phyloP scores from a whole-genome alignment of 1,139 yeast species.

The Suhomyces bokatorum region DNA sequence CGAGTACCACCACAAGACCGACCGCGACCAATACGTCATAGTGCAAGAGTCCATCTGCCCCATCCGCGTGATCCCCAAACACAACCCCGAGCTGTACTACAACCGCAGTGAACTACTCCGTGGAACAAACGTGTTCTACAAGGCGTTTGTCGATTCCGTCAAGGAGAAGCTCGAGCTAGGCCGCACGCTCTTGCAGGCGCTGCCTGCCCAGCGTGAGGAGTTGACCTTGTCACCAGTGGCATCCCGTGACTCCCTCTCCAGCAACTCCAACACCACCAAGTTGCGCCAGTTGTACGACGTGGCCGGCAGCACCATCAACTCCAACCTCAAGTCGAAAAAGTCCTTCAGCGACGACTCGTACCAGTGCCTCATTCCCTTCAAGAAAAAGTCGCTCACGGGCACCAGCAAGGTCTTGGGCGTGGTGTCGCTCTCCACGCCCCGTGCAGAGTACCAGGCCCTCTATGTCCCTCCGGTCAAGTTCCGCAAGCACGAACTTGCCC shows the following conservation, averaged over 20 bases:
- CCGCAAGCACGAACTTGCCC: constrained; percentile 16
- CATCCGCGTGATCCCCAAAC: constrained; percentile 39
- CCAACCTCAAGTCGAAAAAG: constrained; percentile 18
- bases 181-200: constrained; percentile 16
- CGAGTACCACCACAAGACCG: constrained; percentile 27
- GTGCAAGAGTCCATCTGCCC: constrained; percentile 38
- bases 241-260: constrained; percentile 19
- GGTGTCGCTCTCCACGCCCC: constrained; percentile 40
- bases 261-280: constrained; percentile 18
- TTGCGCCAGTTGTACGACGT: constrained; percentile 37
- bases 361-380: constrained; percentile 35
- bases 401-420: constrained; percentile 35
- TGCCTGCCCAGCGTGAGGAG: constrained; percentile 8
- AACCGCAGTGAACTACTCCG: constrained; percentile 21
- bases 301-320: constrained; percentile 22
- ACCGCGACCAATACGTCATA: constrained; percentile 38
- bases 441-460: constrained; percentile 27
- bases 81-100: constrained; percentile 25
- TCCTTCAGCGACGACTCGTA: constrained; percentile 28
- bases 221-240: constrained; percentile 17
- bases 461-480: constrained; percentile 39
- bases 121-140: constrained; percentile 32
- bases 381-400: constrained; percentile 41
- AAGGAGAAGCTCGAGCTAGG: constrained; percentile 35
- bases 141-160: constrained; percentile 39